A percentile compares a stretch with the other conserved stretches of the same genome.
Evolutionary conservation across 169 alveolate genomes (phyloP).

Genomic region (Babesia ovis): DNA sequence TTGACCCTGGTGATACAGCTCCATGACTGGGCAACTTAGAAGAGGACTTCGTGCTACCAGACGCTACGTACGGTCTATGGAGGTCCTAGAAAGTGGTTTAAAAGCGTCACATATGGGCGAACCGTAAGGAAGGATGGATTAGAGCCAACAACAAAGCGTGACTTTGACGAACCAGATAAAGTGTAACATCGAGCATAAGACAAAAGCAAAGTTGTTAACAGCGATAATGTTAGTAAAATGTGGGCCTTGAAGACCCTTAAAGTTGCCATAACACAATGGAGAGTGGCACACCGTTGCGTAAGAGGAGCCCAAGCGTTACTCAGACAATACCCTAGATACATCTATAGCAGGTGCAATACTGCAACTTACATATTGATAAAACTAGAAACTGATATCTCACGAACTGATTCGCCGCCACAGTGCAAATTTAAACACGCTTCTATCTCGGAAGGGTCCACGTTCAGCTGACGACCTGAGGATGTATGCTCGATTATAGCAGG

Average conservation of each 20-base stretch:
- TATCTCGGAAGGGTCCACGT: slow-evolving; percentile 46
- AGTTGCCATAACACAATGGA: neutral
- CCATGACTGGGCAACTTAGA: no score
- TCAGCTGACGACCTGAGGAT: slow-evolving; percentile 35
- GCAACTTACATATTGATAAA: slow-evolving; percentile 52
- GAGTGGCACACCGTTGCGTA: no score
- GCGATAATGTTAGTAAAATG: neutral
- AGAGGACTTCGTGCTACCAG: no score
- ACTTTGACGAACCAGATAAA: neutral
- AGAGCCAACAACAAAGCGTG: neutral
- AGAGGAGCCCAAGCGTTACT: slow-evolving; percentile 7
- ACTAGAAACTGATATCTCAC: slow-evolving; percentile 18
- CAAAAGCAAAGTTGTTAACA: neutral
- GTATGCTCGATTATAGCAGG: neutral
- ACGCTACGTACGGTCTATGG: neutral
- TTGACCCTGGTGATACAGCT: neutral
- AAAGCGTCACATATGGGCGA: no score
- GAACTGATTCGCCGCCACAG: slow-evolving; percentile 3
- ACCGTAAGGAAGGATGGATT: slow-evolving; percentile 4
- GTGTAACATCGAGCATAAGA: neutral
- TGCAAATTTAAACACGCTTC: slow-evolving; percentile 47
- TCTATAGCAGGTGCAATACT: neutral
- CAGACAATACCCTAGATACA: slow-evolving; percentile 40
- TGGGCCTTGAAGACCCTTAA: slow-evolving; percentile 3
- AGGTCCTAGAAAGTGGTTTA: no score